A percentile compares a stretch with the other conserved stretches of the same genome.
Evolutionary conservation across 73 alveolate species (phyloP).

Genomic region (Tetrahymena borealis): DNA sequence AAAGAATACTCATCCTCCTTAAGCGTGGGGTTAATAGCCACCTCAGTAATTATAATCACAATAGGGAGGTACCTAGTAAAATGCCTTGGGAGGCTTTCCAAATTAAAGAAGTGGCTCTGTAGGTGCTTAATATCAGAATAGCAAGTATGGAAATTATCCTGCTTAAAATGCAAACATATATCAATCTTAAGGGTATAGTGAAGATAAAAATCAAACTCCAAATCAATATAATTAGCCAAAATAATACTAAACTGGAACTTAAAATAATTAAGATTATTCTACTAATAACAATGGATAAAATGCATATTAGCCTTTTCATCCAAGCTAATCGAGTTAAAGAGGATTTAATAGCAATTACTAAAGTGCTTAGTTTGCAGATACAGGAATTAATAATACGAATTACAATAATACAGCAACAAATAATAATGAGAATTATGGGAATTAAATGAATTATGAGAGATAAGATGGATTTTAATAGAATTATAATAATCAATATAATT

Average conservation of each 20-base stretch:
- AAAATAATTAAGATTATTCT: background rate
- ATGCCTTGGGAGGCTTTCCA: too few relatives aligned
- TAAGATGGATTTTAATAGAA: background rate
- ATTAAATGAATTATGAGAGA: background rate
- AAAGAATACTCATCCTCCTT: too few relatives aligned
- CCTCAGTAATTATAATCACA: too few relatives aligned
- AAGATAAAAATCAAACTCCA: background rate
- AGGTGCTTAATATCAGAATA: too few relatives aligned
- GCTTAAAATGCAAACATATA: background rate
- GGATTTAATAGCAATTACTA: background rate
- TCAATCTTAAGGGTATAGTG: background rate
- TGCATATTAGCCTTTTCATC: background rate
- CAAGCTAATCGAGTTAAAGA: background rate
- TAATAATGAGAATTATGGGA: background rate
- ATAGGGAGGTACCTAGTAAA: too few relatives aligned
- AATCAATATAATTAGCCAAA: background rate
- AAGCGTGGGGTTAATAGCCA: too few relatives aligned
- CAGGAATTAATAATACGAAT: background rate
- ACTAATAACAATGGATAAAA: background rate
- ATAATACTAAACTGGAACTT: background rate
- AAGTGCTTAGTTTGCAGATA: background rate
- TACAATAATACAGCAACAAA: too few relatives aligned
- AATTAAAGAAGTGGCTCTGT: too few relatives aligned
- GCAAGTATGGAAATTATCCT: too few relatives aligned
- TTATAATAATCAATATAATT: too few relatives aligned